phyloP scores from a whole-genome alignment of 1,284 basidiomycete genomes.

The Naganishia albida region DNA sequence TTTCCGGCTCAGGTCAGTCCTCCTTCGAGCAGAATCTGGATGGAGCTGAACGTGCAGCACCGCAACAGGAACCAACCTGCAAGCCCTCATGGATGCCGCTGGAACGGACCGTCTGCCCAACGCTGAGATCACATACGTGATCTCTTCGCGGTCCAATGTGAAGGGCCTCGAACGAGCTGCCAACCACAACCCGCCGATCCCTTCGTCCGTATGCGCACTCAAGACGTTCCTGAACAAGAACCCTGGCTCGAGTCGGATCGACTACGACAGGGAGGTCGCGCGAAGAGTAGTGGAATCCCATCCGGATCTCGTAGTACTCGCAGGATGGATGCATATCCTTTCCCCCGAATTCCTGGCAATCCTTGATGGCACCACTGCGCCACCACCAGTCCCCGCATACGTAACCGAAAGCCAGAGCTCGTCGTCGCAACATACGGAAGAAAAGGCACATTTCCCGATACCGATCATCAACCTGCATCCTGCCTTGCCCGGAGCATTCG shows the following conservation, averaged over 20 bases:
- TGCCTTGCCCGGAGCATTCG: conserved; percentile 90
- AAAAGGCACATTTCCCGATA: conserved; percentile 57
- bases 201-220: conserved; percentile 78
- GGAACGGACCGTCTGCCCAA: conserved; percentile 62
- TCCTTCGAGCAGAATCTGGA: not conserved
- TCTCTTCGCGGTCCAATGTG: conserved; percentile 90
- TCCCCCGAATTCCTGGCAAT: conserved; percentile 58
- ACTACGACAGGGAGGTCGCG: conserved; percentile 87
- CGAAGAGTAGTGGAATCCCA: conserved; percentile 63
- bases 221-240: conserved; percentile 79
- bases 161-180: conserved; percentile 82
- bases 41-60: not conserved
- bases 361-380: conserved; percentile 45
- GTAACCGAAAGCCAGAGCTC: conserved; percentile 35
- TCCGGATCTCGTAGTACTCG: conserved; percentile 87
- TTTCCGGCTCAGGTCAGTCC: conserved; percentile 76
- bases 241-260: conserved; percentile 70
- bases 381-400: conserved; percentile 40
- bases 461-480: conserved; percentile 97
- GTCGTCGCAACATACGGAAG: conserved; percentile 27
- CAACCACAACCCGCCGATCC: conserved; percentile 70
- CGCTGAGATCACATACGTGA: conserved; percentile 73
- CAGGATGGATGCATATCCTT: conserved; percentile 97
- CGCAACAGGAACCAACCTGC: conserved; percentile 81
- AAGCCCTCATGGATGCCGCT: conserved; percentile 89